Conservation (phyloP, 345 rosid genomes). For the Salix koriyanagi region DNA sequence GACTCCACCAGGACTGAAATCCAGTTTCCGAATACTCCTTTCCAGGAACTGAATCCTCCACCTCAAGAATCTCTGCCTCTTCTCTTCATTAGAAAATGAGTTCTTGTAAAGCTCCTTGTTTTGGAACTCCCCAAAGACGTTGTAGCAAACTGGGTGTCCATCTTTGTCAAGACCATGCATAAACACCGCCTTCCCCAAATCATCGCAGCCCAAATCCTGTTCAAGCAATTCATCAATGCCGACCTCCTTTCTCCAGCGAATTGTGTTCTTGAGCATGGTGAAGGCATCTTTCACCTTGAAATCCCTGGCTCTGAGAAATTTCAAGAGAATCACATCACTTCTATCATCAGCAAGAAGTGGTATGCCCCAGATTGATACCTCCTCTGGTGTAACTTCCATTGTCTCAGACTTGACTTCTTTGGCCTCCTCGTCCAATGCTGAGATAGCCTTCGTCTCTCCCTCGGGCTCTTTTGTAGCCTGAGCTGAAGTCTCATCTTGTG, state of each 20-base stretch:
- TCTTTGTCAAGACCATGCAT: constrained; percentile 29
- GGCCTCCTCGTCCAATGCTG: not conserved
- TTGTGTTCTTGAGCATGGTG: constrained; percentile 26
- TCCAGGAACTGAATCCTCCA: constrained; percentile 33
- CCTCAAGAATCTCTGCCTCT: constrained; percentile 23
- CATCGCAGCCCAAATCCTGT: constrained; percentile 17
- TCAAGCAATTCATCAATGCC: constrained; percentile 25
- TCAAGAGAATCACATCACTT: constrained; percentile 28
- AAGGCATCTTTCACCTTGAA: constrained; percentile 26
- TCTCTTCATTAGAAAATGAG: constrained; percentile 21
- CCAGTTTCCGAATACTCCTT: constrained; percentile 22
- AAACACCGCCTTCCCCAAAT: constrained; percentile 22
- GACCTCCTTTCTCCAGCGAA: constrained; percentile 32
- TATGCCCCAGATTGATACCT: constrained; percentile 19
- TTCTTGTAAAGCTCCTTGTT: constrained; percentile 25
- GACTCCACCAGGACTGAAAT: constrained; percentile 23
- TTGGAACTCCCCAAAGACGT: constrained; percentile 29
- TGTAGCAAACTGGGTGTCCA: constrained; percentile 33
- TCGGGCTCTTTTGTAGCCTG: not conserved
- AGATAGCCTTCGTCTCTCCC: not conserved
- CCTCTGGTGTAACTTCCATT: not conserved
- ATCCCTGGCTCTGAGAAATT: constrained; percentile 27
- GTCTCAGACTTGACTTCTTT: not conserved
- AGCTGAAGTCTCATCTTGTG: constrained; percentile 9
- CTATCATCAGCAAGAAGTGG: constrained; percentile 27